These are phyloP conservation scores for Fusarium sp. DNA, from an alignment of 2,329 filamentous ascomycete species.

Conservation along the genomic window DNA sequence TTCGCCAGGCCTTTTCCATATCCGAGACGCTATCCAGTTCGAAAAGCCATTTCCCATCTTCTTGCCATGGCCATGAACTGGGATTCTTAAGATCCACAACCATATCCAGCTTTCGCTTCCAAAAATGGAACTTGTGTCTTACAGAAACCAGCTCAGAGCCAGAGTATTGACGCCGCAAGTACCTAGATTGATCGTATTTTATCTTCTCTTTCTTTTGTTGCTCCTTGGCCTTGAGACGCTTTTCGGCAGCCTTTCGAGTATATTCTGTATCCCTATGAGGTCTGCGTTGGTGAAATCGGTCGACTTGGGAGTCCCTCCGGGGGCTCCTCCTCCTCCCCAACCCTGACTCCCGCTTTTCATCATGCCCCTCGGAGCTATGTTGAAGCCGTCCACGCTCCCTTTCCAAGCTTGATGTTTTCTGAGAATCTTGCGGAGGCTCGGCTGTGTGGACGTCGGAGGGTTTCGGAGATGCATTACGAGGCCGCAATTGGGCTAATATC, in stretches of 20 bases:
- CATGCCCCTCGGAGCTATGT: not conserved
- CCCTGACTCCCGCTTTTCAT: not conserved
- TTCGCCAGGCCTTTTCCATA: constrained; percentile 56
- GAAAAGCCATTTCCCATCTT: constrained; percentile 52
- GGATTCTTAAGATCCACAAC: constrained; percentile 39
- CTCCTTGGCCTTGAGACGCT: constrained; percentile 9
- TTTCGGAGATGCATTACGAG: constrained; percentile 20
- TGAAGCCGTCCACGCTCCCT: not conserved
- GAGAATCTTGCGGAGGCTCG: constrained; percentile 6
- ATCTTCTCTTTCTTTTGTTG: constrained; percentile 19
- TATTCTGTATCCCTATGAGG: constrained; percentile 5
- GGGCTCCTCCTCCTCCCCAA: not conserved
- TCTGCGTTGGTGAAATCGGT: constrained; percentile 5
- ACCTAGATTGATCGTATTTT: constrained; percentile 53
- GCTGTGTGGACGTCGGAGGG: constrained; percentile 8
- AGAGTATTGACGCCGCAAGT: constrained; percentile 50
- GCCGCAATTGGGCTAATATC: constrained; percentile 40
- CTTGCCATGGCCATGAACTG: constrained; percentile 47
- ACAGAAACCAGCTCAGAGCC: constrained; percentile 42
- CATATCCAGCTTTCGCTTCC: constrained; percentile 50
- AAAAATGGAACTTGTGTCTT: constrained; percentile 49
- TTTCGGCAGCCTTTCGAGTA: constrained; percentile 13
- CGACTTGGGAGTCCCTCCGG: not conserved
- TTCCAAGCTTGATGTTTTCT: not conserved
- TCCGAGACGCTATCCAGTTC: constrained; percentile 47